A percentile compares a stretch with the other conserved stretches of the same genome.
Evolutionary conservation across 345 rosid species (phyloP).

Genomic region (Melastoma malabathricum): DNA sequence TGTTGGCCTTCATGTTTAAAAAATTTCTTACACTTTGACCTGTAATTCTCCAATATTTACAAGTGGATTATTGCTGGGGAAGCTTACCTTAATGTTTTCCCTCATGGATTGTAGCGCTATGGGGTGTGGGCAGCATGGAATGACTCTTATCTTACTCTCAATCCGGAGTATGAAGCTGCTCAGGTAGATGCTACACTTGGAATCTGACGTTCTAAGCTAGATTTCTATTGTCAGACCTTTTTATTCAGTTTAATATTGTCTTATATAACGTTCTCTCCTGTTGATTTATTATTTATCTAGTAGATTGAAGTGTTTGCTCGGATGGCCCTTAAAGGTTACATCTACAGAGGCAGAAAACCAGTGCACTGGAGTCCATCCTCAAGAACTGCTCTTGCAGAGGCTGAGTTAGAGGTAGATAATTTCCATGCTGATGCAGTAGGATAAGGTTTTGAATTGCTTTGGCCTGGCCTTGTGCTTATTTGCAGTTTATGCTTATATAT

Average conservation of each 20-base stretch:
- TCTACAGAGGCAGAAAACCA: slow-evolving; percentile 90
- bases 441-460: neutral
- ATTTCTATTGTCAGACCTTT: neutral
- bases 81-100: neutral
- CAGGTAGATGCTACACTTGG: slow-evolving; percentile 38
- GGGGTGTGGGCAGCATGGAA: slow-evolving; percentile 98
- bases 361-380: slow-evolving; percentile 99
- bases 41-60: neutral
- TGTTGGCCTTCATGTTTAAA: neutral
- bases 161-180: slow-evolving; percentile 92
- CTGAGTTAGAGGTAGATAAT: slow-evolving; percentile 77
- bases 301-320: slow-evolving; percentile 88
- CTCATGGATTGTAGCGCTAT: slow-evolving; percentile 51
- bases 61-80: neutral
- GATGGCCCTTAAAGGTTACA: slow-evolving; percentile 80
- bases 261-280: slow-evolving; percentile 1
- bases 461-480: too few relatives aligned
- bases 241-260: neutral
- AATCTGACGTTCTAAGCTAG: too few relatives aligned
- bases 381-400: slow-evolving; percentile 96
- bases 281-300: slow-evolving; percentile 11
- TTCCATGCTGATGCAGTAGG: neutral
- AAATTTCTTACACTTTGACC: neutral
- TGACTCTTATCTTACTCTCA: slow-evolving; percentile 73
- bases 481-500: too few relatives aligned